Conservation (phyloP, 352 stramenopile genomes). For the Pythium volutum region DNA sequence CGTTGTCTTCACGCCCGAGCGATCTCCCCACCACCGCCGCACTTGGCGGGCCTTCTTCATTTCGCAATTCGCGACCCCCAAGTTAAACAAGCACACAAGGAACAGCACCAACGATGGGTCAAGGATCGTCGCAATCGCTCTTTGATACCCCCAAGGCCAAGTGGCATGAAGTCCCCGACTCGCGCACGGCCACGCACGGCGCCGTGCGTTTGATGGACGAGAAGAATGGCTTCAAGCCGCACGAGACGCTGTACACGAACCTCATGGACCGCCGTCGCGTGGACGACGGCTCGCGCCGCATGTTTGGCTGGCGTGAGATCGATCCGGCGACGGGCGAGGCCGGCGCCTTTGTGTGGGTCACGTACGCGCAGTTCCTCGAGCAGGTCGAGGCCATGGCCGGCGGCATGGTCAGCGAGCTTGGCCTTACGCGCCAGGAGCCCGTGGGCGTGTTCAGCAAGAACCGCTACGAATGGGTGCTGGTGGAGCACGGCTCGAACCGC, state of each 20-base stretch:
- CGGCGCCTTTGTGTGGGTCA: constrained; percentile 56
- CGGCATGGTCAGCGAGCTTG: constrained; percentile 36
- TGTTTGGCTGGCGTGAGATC: constrained; percentile 52
- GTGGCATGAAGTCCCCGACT: constrained; percentile 25
- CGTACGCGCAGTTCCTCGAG: constrained; percentile 51
- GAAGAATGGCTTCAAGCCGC: constrained; percentile 31
- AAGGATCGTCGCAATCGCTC: constrained; percentile 23
- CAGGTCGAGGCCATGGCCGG: constrained; percentile 41
- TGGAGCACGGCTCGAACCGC: constrained; percentile 61
- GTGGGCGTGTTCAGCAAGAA: constrained; percentile 77
- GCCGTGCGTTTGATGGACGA: constrained; percentile 23
- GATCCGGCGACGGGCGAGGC: constrained; percentile 35
- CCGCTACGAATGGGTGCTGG: constrained; percentile 63
- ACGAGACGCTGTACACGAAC: constrained; percentile 54
- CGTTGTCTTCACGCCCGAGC: neutral
- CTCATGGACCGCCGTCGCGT: constrained; percentile 38
- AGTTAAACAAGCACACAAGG: neutral
- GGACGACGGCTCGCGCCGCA: constrained; percentile 46
- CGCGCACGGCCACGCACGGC: constrained; percentile 18
- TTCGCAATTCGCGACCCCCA: constrained; percentile 7
- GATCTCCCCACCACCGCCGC: too few relatives aligned
- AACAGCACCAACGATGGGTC: constrained; percentile 13
- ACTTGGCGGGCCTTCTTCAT: neutral
- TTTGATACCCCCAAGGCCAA: constrained; percentile 11
- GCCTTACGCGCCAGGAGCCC: constrained; percentile 40